A percentile compares a stretch with the other conserved stretches of the same genome.
phyloP scores from a whole-genome alignment of 2,329 filamentous ascomycete genomes.

The Plenodomus lindquistii region DNA sequence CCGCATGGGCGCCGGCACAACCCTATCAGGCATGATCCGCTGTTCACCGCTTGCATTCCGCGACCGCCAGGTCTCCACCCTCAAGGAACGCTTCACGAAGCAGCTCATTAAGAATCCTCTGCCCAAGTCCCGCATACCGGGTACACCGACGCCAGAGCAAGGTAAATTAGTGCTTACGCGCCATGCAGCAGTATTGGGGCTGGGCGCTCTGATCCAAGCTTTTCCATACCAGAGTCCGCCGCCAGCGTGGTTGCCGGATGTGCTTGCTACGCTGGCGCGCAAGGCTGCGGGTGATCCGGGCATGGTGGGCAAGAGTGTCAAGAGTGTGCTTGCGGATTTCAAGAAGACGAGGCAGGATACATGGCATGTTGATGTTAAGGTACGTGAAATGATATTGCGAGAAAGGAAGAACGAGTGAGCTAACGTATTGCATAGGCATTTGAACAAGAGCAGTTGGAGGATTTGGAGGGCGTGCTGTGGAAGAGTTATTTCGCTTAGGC shows the following conservation, averaged over 20 bases:
- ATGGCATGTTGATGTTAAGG: constrained; percentile 97
- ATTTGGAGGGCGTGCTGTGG: constrained; percentile 95
- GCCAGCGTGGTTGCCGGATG: constrained; percentile 90
- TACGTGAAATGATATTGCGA: constrained; percentile 52
- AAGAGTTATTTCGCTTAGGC: constrained; percentile 95
- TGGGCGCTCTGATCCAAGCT: constrained; percentile 89
- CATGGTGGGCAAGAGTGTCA: constrained; percentile 93
- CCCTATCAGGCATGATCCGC: constrained; percentile 94
- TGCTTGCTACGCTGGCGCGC: constrained; percentile 81
- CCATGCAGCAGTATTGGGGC: constrained; percentile 87
- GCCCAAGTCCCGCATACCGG: constrained; percentile 66
- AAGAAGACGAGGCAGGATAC: constrained; percentile 99
- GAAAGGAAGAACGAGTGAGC: neutral
- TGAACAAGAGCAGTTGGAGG: constrained; percentile 88
- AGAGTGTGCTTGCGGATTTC: constrained; percentile 91
- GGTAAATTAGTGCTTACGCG: constrained; percentile 79
- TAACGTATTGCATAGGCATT: constrained; percentile 63
- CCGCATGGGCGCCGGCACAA: constrained; percentile 87
- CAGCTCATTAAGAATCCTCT: constrained; percentile 83
- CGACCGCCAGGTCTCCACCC: constrained; percentile 71
- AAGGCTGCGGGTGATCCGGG: constrained; percentile 87
- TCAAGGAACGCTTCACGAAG: constrained; percentile 78
- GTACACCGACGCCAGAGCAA: constrained; percentile 70
- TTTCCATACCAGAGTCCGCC: constrained; percentile 96
- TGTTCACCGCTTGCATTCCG: constrained; percentile 85